Percentiles rank a stretch among this genome's conserved stretches.
These are phyloP conservation scores for Fusarium nygamai DNA, from an alignment of 2,329 filamentous ascomycete genomes.

Conservation along the genomic window DNA sequence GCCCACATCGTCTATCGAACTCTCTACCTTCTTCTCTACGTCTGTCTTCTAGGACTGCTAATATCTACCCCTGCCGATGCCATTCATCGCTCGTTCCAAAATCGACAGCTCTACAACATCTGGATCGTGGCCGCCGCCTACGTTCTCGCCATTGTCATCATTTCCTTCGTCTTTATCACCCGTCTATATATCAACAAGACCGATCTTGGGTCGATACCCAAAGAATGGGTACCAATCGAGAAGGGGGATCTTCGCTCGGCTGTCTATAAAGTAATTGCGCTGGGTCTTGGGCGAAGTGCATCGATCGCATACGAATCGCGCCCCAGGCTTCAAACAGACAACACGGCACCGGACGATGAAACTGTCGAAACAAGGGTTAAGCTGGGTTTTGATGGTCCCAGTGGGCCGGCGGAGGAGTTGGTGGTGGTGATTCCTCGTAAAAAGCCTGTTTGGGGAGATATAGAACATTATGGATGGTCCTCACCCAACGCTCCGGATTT, in stretches of 20 bases:
- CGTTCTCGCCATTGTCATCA: slow-evolving; percentile 74
- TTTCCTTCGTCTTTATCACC: slow-evolving; percentile 80
- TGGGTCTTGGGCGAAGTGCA: slow-evolving; percentile 79
- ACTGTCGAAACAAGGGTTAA: slow-evolving; percentile 32
- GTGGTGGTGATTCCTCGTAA: slow-evolving; percentile 61
- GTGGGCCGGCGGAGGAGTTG: slow-evolving; percentile 50
- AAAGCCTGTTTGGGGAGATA: slow-evolving; percentile 77
- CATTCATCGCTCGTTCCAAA: slow-evolving; percentile 78
- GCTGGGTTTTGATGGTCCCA: slow-evolving; percentile 48
- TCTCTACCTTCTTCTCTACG: slow-evolving; percentile 78
- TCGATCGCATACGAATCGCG: slow-evolving; percentile 76
- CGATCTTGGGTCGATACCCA: slow-evolving; percentile 84
- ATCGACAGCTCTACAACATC: slow-evolving; percentile 78
- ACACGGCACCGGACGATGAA: slow-evolving; percentile 26
- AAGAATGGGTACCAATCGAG: slow-evolving; percentile 85
- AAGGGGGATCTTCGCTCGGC: slow-evolving; percentile 81
- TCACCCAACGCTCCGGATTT: slow-evolving; percentile 80
- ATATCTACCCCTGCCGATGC: slow-evolving; percentile 83
- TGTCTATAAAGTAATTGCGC: slow-evolving; percentile 79
- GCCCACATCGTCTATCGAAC: slow-evolving; percentile 85
- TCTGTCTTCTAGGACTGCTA: slow-evolving; percentile 77
- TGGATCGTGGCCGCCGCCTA: slow-evolving; percentile 84
- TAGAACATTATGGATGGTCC: slow-evolving; percentile 89
- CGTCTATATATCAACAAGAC: slow-evolving; percentile 89
- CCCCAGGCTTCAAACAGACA: slow-evolving; percentile 43